phyloP scores from a whole-genome alignment of 1,284 basidiomycete genomes.

The Ustilago bromivora region DNA sequence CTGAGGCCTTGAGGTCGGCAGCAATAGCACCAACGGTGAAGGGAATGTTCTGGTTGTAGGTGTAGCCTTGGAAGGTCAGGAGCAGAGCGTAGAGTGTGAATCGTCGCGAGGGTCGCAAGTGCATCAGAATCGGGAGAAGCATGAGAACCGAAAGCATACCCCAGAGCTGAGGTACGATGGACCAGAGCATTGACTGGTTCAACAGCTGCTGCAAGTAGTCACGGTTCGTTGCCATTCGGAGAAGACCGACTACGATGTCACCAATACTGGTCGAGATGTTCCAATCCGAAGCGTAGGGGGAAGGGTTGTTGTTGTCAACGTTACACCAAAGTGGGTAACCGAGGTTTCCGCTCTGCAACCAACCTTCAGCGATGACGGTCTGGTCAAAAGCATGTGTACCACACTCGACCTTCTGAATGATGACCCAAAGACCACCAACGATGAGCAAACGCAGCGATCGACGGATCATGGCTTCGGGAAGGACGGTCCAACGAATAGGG shows the following conservation, averaged over 20 bases:
- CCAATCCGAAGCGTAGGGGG: conserved; percentile 40
- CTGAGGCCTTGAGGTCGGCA: conserved; percentile 70
- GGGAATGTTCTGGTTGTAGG: conserved; percentile 43
- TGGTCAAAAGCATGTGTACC: conserved; percentile 58
- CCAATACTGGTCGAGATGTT: conserved; percentile 55
- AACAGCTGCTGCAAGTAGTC: conserved; percentile 71
- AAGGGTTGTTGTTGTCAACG: conserved; percentile 61
- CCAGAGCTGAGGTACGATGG: conserved; percentile 71
- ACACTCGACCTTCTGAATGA: conserved; percentile 69
- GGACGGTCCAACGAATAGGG: conserved; percentile 64
- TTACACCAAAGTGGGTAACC: conserved; percentile 70
- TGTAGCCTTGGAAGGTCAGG: conserved; percentile 39
- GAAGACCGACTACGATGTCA: conserved; percentile 69
- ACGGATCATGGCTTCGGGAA: conserved; percentile 70
- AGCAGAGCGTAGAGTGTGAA: conserved; percentile 68
- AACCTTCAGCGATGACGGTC: conserved; percentile 64
- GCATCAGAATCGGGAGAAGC: conserved; percentile 69
- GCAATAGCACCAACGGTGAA: conserved; percentile 70
- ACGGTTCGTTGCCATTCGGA: conserved; percentile 70
- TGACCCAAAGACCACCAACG: conserved; percentile 69
- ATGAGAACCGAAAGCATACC: conserved; percentile 71
- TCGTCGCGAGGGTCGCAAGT: conserved; percentile 66
- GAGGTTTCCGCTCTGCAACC: conserved; percentile 62
- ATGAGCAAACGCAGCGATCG: conserved; percentile 70
- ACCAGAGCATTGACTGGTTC: conserved; percentile 70